Evolutionary conservation across 2,329 filamentous ascomycete genomes (phyloP), one percentile per base, ranked within the genome.

Genomic region (Botrytis fragariae): DNA sequence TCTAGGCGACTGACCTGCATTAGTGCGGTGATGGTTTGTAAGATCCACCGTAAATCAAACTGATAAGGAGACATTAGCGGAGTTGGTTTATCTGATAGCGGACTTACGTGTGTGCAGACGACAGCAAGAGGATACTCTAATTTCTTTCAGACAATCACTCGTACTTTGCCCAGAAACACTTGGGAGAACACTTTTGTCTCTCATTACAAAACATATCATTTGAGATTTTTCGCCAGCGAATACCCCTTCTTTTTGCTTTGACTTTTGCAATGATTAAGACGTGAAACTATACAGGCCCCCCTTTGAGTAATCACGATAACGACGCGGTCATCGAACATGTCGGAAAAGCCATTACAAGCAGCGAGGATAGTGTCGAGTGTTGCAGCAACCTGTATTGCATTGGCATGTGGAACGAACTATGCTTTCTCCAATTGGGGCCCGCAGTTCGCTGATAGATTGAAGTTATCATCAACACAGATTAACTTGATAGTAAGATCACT

Each of bases 371-470:
- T 96, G 73, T 95, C 95, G 76, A 95, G 95, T 78, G 85, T 95
- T 73, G 94, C 95, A 68, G 94, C 94, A 42, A 97, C 94, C 25
- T 82, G 90, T 76, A 94, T 98, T 75, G 90, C 95, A 25, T 86
- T 98, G 74, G 94, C 95, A 74, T 97, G 95, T 82, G 96, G 96
- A 75, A 97, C 95, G 76, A 98, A 98, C 83, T 98, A 99, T 89
- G 95, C 95, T 81, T 99, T 98, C 84, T 98, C 94, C 72, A 95
- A 95, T 83, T 99, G 96, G 95, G 94, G 93, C 22, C 96, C 96
- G 32, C 95, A 98, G 83, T 98, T 98, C 81, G 94, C 95, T 68
- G 91, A 97, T 79, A 91, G 89, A 78, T 86, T 99, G 78, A 90
- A 92, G 81, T 89, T 98, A 75, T 94, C 94, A 22, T 92, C 96